Conservation (phyloP, 768 basidiomycete species). For the Phlebiopsis gigantea region DNA sequence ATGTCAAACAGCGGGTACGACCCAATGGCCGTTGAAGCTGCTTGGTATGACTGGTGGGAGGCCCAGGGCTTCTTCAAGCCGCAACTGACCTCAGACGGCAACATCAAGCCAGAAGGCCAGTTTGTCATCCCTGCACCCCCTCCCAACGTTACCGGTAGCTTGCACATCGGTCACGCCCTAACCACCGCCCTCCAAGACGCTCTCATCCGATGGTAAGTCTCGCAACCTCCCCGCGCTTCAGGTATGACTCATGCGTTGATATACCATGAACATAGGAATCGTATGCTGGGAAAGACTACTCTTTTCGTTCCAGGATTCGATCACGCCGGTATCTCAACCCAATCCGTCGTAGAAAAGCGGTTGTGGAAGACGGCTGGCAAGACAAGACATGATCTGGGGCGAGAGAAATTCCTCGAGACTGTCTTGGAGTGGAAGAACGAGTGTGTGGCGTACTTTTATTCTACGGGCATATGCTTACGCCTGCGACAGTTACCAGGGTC, state of each 20-base stretch:
- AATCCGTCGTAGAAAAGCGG: slow-evolving; percentile 94
- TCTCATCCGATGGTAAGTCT: slow-evolving; percentile 76
- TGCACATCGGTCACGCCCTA: slow-evolving; percentile 94
- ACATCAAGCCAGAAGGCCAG: slow-evolving; percentile 53
- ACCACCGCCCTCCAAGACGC: slow-evolving; percentile 90
- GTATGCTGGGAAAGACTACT: slow-evolving; percentile 90
- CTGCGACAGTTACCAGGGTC: slow-evolving; percentile 71
- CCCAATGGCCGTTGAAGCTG: slow-evolving; percentile 88
- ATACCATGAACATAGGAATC: slow-evolving; percentile 63
- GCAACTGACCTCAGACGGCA: slow-evolving; percentile 49
- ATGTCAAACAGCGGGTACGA: slow-evolving; percentile 89
- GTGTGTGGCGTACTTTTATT: slow-evolving; percentile 38
- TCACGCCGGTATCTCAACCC: slow-evolving; percentile 97
- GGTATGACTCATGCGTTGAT: background rate
- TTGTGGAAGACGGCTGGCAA: slow-evolving; percentile 77
- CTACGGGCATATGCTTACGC: slow-evolving; percentile 3
- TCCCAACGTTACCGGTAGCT: slow-evolving; percentile 92
- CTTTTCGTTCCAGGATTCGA: slow-evolving; percentile 94
- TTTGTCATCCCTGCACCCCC: slow-evolving; percentile 92
- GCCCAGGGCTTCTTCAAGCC: slow-evolving; percentile 89
- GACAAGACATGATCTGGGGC: slow-evolving; percentile 91
- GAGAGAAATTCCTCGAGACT: slow-evolving; percentile 84
- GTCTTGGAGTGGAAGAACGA: slow-evolving; percentile 98
- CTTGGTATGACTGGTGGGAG: slow-evolving; percentile 99
- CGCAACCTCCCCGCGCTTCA: background rate